Base-by-base conservation (phyloP, 805 yeast species). In the Saccharomycopsis schoenii region DNA sequence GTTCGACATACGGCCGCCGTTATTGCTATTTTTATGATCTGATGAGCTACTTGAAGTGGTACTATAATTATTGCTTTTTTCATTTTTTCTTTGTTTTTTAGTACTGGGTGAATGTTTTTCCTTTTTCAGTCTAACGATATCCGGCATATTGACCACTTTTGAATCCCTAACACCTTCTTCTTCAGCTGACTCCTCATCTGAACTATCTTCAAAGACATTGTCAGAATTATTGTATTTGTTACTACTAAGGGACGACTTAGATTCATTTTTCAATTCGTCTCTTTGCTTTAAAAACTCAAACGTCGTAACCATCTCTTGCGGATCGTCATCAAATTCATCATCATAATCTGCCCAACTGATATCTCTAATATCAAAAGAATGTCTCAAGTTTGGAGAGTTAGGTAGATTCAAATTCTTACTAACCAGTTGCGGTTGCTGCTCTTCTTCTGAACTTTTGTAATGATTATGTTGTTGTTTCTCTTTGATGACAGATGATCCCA, bases 261-360 rank as follows among this genome's bases (percentile, higher is more conserved):
- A 47, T 12, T 47, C 52, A 6, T 47, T 47, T 24, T 47, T 24
- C 34, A 47, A 47, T 24, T 47, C 29, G n/a, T 47, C 34, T 47
- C 52, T 47, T 25, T 47, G 52, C 6, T 47, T 47, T 25, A 47
- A 47, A 15, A 47, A 47, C 21, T 47, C 52, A 19, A 47, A 47
- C 1, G 52, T 21, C 1, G 9, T 12, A 1, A 10, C 21, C 34
- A 47, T 19, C 52, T 47, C 52, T 21, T 24, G 34, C 10, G 52
- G 52, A 47, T 47, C 4, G 15, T 47, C 52, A 47, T 47, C 52
- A 24, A 21, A 47, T 47, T 52, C 54, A 34, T 55, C 59, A 34
- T 57, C 60, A 55, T 51, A 51, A 57, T 60, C 62, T 2, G 62
- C 62, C 62, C 62, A 60, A 21, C 56, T 56, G 17, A 56, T 37